Base-by-base conservation (phyloP, 1,284 basidiomycete genomes). In the Coniophora puteana region DNA sequence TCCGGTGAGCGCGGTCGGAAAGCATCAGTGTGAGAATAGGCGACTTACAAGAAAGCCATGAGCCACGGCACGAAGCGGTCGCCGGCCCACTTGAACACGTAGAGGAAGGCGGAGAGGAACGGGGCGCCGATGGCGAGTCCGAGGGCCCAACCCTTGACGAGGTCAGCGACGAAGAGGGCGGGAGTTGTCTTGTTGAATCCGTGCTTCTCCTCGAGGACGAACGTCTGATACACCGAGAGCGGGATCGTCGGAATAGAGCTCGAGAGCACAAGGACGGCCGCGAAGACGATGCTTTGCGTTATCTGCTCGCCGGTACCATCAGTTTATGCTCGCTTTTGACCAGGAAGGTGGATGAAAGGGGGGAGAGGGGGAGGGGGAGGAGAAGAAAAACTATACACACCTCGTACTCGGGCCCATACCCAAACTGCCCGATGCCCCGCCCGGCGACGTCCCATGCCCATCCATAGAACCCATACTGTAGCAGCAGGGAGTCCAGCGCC, bases 111-210 rank as follows among this genome's bases (percentile, higher is more conserved):
- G 26, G 89, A 83, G 38, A 97, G 74, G 67, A 98, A 85, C 0
- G 95, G 95, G 1, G 84, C 72, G 16, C 93, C 92, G n/a, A 99
- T 72, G 26, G 68, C 75, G 36, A 86, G 75, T 7, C 80, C 79
- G 33, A 99, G 64, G 3, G 68, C 62, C 78, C 84, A 92, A 16
- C 81, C 75, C 66, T 96, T 97, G 54, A 94, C 32, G 31, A 88
- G 65, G 62, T 97, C 93, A 3, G 74, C 66, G 43, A 93, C 59
- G 60, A 89, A 96, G 3, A 93, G 71, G 5, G 52, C 52, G 1
- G 78, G 75, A 0, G 92, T 92, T 13, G 83, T 92, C 69, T 97
- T 97, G 77, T 98, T 98, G 75, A 98, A 98, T 1, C 93, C 94
- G 55, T 97, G 92, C 51, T 84, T 85, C 62, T 96, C 87, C 65